These are phyloP conservation scores for Thalassiosira sp. DNA, from an alignment of 352 stramenopile genomes.

Conservation along the genomic window DNA sequence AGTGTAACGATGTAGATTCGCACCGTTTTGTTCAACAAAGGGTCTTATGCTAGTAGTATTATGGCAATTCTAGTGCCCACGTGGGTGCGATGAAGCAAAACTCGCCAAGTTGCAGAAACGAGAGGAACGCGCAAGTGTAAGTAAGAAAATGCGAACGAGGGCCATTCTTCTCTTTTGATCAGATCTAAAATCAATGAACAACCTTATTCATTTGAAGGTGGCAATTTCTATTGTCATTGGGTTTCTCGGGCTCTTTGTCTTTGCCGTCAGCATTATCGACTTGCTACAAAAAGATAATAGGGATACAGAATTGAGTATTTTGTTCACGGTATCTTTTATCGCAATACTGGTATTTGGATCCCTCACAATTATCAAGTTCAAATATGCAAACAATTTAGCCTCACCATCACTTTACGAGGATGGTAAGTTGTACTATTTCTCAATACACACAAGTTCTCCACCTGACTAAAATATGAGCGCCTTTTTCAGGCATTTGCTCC, in stretches of 20 bases:
- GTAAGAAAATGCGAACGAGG: not conserved
- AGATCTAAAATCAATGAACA: too few species aligned
- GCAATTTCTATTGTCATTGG: constrained; percentile 70
- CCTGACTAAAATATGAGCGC: too few species aligned
- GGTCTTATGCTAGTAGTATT: constrained; percentile 66
- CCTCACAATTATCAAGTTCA: constrained; percentile 69
- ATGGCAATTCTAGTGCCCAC: constrained; percentile 70
- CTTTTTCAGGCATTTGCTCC: too few species aligned
- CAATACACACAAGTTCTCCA: too few species aligned
- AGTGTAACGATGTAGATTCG: too few species aligned
- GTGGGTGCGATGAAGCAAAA: constrained; percentile 40
- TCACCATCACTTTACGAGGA: constrained; percentile 68
- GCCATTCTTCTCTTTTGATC: not conserved
- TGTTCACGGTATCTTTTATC: constrained; percentile 55
- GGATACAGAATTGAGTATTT: constrained; percentile 32
- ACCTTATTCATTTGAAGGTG: not conserved
- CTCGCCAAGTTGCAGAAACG: constrained; percentile 57
- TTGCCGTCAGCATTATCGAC: constrained; percentile 50
- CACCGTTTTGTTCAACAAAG: too few species aligned
- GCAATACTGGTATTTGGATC: constrained; percentile 63
- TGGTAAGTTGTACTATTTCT: too few species aligned
- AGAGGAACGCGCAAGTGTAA: constrained; percentile 64
- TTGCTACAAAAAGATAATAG: constrained; percentile 43
- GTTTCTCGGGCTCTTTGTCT: constrained; percentile 62
- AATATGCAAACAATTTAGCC: constrained; percentile 54